Evolutionary conservation across 2,329 filamentous ascomycete genomes (phyloP).

Genomic region (Trichoderma guizhouense): DNA sequence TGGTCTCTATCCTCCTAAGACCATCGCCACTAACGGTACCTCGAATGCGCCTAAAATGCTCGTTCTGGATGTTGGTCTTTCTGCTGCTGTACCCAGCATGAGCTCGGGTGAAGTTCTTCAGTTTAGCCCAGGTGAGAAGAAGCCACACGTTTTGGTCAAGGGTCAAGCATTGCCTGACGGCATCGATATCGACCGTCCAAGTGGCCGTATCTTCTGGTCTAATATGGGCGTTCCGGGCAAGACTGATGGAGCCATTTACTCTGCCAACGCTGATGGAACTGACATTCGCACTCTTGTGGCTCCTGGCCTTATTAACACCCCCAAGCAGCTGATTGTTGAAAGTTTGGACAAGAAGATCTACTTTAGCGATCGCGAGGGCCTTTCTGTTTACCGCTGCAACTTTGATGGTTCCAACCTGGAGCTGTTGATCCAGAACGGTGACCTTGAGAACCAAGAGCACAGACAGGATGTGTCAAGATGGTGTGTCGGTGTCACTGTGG

Average conservation of each 20-base stretch:
- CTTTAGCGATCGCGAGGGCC: slow-evolving; percentile 44
- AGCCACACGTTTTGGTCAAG: slow-evolving; percentile 22
- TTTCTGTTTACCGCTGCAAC: slow-evolving; percentile 38
- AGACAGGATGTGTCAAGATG: slow-evolving; percentile 30
- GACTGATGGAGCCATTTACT: slow-evolving; percentile 43
- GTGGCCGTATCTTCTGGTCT: slow-evolving; percentile 46
- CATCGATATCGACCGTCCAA: slow-evolving; percentile 35
- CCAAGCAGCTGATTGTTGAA: slow-evolving; percentile 39
- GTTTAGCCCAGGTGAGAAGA: background rate
- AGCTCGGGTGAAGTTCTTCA: background rate
- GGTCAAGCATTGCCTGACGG: slow-evolving; percentile 41
- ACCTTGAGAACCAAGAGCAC: slow-evolving; percentile 24
- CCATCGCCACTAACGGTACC: background rate
- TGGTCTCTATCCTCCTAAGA: background rate
- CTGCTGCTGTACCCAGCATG: background rate
- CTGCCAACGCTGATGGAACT: slow-evolving; percentile 48
- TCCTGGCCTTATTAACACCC: slow-evolving; percentile 46
- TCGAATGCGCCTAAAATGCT: background rate
- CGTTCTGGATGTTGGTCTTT: background rate
- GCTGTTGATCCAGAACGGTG: slow-evolving; percentile 38
- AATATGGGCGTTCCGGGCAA: slow-evolving; percentile 43
- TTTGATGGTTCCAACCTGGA: slow-evolving; percentile 40
- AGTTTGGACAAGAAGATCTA: slow-evolving; percentile 34
- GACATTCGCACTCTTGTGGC: slow-evolving; percentile 43
- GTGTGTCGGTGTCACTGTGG: slow-evolving; percentile 56